These are phyloP conservation scores for Ambrosia artemisiifolia DNA, from an alignment of 129 eudicot genomes.

Conservation along the genomic window DNA sequence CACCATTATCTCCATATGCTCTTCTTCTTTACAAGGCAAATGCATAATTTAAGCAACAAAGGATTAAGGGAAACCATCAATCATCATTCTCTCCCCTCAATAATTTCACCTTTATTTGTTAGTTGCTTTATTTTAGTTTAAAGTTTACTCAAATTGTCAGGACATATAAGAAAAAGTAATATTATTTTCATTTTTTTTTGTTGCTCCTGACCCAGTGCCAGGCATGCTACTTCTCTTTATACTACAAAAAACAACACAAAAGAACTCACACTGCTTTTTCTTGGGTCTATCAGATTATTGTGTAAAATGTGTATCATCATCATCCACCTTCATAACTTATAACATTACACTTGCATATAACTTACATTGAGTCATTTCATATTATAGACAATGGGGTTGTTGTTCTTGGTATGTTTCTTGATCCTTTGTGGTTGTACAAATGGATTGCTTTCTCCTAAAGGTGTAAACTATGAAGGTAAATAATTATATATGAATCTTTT, in stretches of 20 bases:
- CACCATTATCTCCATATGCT: constrained; percentile 35
- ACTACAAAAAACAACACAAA: constrained; percentile 47
- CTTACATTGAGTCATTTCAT: background rate
- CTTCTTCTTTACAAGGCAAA: constrained; percentile 29
- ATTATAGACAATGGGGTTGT: constrained; percentile 40
- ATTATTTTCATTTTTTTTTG: constrained; percentile 31
- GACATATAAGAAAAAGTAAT: constrained; percentile 21
- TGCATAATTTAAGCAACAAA: constrained; percentile 33
- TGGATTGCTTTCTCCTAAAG: constrained; percentile 86
- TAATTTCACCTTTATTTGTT: constrained; percentile 40
- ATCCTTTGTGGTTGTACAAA: constrained; percentile 39
- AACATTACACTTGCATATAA: constrained; percentile 1
- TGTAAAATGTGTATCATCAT: constrained; percentile 30
- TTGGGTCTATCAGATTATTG: constrained; percentile 41
- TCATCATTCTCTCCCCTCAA: constrained; percentile 41
- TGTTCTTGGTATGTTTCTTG: constrained; percentile 43
- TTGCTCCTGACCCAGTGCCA: constrained; percentile 67
- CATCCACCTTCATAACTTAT: constrained; percentile 10
- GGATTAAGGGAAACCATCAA: constrained; percentile 34
- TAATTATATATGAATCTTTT: background rate
- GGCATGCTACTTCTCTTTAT: constrained; percentile 78
- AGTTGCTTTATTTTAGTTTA: constrained; percentile 41
- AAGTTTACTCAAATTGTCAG: constrained; percentile 44
- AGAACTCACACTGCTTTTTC: constrained; percentile 42
- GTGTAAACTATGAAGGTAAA: constrained; percentile 98